A percentile compares a stretch with the other conserved stretches of the same genome.
Conservation (phyloP, 108 stramenopile genomes). For the Parmales sp. region DNA sequence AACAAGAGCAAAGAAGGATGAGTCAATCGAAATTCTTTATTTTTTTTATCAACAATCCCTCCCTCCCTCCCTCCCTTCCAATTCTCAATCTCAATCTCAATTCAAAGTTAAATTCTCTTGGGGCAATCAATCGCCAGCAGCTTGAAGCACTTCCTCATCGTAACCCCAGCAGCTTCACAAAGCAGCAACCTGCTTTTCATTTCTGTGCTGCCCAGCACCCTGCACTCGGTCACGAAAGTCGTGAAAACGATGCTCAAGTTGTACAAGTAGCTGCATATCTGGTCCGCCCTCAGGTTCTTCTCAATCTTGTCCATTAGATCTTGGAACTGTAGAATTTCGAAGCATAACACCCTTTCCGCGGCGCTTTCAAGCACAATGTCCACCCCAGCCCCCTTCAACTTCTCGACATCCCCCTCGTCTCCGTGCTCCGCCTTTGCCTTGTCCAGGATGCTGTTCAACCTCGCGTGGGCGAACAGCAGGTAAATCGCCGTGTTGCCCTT, state of each 20-base stretch:
- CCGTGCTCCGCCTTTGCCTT: constrained; percentile 73
- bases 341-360: constrained; percentile 81
- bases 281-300: constrained; percentile 80
- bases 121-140: constrained; percentile 40
- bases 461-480: constrained; percentile 93
- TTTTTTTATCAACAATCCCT: too few species aligned
- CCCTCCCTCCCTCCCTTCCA: too few species aligned
- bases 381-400: constrained; percentile 38
- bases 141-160: constrained; percentile 48
- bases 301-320: constrained; percentile 69
- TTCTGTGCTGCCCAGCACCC: constrained; percentile 72
- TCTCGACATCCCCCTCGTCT: constrained; percentile 57
- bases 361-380: constrained; percentile 57
- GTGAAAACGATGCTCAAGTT: constrained; percentile 72
- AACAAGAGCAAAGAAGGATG: too few species aligned
- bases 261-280: constrained; percentile 92
- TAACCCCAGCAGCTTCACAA: constrained; percentile 73
- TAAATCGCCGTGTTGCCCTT: constrained; percentile 99
- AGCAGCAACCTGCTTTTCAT: constrained; percentile 82
- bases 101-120: constrained; percentile 38
- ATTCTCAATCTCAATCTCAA: too few species aligned
- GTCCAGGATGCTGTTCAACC: constrained; percentile 81
- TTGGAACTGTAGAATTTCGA: constrained; percentile 69
- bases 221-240: constrained; percentile 91
- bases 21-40: too few species aligned